phyloP scores from a whole-genome alignment of 306 rosid genomes.

The Corylus heterophylla region DNA sequence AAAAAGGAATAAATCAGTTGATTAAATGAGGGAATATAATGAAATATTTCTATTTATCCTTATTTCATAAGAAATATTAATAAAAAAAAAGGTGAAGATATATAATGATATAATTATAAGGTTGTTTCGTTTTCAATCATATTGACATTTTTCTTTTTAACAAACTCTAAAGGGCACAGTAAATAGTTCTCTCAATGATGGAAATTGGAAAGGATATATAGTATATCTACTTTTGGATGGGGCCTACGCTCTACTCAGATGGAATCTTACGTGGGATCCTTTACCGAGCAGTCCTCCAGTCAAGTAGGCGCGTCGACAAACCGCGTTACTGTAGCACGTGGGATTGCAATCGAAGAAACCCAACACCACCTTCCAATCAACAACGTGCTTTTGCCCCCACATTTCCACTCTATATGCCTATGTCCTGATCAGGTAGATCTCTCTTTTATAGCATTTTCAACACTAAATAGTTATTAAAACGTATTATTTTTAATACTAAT shows the following conservation, averaged over 20 bases:
- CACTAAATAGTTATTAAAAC: too few species aligned
- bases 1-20: too few species aligned
- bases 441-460: too few species aligned
- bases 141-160: too few species aligned
- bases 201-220: neutral
- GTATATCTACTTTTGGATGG: neutral
- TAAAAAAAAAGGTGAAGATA: too few species aligned
- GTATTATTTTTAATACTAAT: too few species aligned
- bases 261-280: neutral
- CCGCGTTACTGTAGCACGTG: neutral
- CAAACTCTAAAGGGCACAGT: too few species aligned
- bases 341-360: neutral
- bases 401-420: neutral
- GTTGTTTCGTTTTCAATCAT: too few species aligned
- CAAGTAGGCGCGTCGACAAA: neutral
- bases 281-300: neutral
- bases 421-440: neutral
- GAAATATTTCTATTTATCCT: too few species aligned
- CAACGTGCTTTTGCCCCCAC: slow-evolving; percentile 5
- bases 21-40: too few species aligned
- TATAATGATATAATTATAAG: too few species aligned
- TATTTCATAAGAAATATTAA: too few species aligned
- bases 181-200: neutral
- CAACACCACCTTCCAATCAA: neutral
- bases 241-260: neutral